A percentile compares a stretch with the other conserved stretches of the same genome.
phyloP scores from a whole-genome alignment of 306 rosid species.

The Prinsepia uniflora region DNA sequence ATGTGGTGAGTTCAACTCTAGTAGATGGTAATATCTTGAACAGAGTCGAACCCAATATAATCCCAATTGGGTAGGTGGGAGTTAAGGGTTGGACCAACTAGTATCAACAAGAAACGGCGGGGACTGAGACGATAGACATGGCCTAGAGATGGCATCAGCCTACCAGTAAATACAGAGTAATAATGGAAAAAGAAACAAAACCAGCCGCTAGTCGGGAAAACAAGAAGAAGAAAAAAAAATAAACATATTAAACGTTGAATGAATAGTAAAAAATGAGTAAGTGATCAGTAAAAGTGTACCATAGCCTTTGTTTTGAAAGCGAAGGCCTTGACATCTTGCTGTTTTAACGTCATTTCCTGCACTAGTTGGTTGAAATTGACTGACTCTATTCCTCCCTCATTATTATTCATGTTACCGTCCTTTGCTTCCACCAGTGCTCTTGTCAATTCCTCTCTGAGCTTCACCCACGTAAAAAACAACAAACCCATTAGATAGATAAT shows the following conservation, averaged over 20 bases:
- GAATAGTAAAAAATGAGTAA: neutral
- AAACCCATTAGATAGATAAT: conserved; percentile 6
- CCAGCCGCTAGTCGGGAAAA: neutral
- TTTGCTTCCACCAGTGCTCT: conserved; percentile 63
- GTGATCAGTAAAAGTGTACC: conserved; percentile 38
- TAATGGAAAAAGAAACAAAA: conserved; percentile 3
- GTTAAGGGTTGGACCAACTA: conserved; percentile 10
- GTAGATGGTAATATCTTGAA: neutral
- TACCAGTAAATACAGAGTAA: neutral
- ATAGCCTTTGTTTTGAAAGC: conserved; percentile 83
- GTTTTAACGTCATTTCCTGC: conserved; percentile 53
- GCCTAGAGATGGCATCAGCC: conserved; percentile 4
- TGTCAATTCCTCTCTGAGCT: conserved; percentile 77
- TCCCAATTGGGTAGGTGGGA: conserved; percentile 5
- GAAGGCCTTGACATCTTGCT: conserved; percentile 66
- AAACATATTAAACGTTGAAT: neutral
- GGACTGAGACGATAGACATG: conserved; percentile 3
- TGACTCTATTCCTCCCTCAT: conserved; percentile 55
- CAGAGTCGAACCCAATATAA: neutral
- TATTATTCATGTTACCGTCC: conserved; percentile 31
- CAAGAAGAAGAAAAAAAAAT: neutral
- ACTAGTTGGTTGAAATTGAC: conserved; percentile 83
- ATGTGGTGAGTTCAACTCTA: no score
- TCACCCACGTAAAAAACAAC: conserved; percentile 29
- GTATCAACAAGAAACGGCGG: conserved; percentile 13